Base-by-base conservation (phyloP, 495 filamentous ascomycete species). In the Xylaria acuta region DNA sequence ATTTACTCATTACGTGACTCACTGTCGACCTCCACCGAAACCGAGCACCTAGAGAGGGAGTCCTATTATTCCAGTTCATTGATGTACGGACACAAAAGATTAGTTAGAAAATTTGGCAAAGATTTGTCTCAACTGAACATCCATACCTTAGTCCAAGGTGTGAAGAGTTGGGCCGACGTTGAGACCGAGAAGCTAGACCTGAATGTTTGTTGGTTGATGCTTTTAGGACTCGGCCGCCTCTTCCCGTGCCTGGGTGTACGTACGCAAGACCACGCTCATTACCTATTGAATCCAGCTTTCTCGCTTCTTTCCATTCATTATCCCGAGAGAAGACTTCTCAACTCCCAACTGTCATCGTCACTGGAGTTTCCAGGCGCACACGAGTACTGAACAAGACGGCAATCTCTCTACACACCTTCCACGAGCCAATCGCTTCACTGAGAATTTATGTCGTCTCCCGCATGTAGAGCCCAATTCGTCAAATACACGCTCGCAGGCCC, bases 371-470 rank as follows among this genome's bases (percentile, higher is more conserved):
- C 66, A 76, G 75, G 72, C 59, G 69, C 73, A 56, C 75, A 76
- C 73, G 72, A 79, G 67, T 53, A 74, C 69, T 74, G 74, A 76
- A 34, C 67, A 75, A 75, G 63, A 70, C 64, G 54, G 64, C 65
- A 68, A 66, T n/a, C 22, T 54, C 22, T 54, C 71, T 66, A 67
- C 65, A 78, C 73, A 74, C 53, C 62, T 74, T 32, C 59, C 73
- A 56, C 76, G 73, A 67, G 73, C 75, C 73, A 79, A 80, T 80
- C 76, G 71, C 73, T 75, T 77, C 54, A 72, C 69, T 70, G 64
- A 74, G 70, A 74, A 80, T 80, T 73, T 75, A 80, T 78, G 76
- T 64, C 67, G 75, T 75, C 73, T 78, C 60, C 71, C 76, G 76
- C 74, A 73, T 75, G 75, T 80, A 76, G 75, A 76, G 67, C 70